phyloP scores from a whole-genome alignment of 1,139 yeast genomes.

The Sugiyamaella paludigena region DNA sequence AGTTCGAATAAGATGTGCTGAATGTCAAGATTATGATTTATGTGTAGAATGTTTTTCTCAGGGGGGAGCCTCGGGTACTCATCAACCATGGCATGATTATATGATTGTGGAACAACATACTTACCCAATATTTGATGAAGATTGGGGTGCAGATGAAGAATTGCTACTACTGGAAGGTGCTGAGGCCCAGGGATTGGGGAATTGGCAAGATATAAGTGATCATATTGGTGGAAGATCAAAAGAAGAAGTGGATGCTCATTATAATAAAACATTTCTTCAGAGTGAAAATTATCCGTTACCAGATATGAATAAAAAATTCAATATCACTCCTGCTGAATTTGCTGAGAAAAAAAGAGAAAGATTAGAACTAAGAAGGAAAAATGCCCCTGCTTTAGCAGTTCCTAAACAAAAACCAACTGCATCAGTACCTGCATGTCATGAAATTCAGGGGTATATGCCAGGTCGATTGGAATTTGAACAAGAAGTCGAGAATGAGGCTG shows the following conservation, averaged over 20 bases:
- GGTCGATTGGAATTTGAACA: slow-evolving; percentile 95
- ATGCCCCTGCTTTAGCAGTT: slow-evolving; percentile 51
- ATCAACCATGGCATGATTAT: slow-evolving; percentile 93
- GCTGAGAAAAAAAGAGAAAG: slow-evolving; percentile 65
- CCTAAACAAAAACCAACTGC: slow-evolving; percentile 87
- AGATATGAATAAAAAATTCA: slow-evolving; percentile 68
- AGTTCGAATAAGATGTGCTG: slow-evolving; percentile 87
- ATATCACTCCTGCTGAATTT: slow-evolving; percentile 65
- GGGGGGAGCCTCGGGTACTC: slow-evolving; percentile 77
- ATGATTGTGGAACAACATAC: slow-evolving; percentile 90
- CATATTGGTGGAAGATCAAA: slow-evolving; percentile 90
- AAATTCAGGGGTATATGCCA: slow-evolving; percentile 97
- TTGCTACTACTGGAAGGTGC: slow-evolving; percentile 83
- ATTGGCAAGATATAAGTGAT: slow-evolving; percentile 96
- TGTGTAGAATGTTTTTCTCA: slow-evolving; percentile 95
- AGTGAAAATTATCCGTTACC: slow-evolving; percentile 68
- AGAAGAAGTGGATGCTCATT: slow-evolving; percentile 88
- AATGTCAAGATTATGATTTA: slow-evolving; percentile 86
- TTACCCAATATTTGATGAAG: slow-evolving; percentile 83
- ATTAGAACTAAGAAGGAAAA: slow-evolving; percentile 64
- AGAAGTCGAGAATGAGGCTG: slow-evolving; percentile 97
- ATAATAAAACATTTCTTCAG: slow-evolving; percentile 64
- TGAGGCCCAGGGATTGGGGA: slow-evolving; percentile 87
- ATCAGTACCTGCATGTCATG: slow-evolving; percentile 94
- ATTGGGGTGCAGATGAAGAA: slow-evolving; percentile 99